Conservation (phyloP, 2,329 filamentous ascomycete genomes). For the Ophiocordyceps polyrhachis-furcata region DNA sequence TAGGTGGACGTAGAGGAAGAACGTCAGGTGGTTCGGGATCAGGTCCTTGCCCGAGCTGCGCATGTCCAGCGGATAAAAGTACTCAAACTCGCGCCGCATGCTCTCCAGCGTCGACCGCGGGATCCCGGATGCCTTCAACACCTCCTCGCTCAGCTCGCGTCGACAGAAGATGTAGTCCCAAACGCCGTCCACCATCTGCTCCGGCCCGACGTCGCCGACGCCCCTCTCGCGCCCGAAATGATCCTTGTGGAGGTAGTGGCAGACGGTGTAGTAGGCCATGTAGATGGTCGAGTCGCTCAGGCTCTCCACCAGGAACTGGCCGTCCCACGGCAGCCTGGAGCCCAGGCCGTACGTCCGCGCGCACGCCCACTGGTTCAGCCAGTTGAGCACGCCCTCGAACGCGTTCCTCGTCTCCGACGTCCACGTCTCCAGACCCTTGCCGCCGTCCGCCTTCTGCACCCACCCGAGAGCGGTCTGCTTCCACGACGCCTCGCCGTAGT, state of each 20-base stretch:
- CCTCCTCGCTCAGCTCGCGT: constrained; percentile 46
- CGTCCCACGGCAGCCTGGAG: constrained; percentile 88
- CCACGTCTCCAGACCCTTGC: constrained; percentile 60
- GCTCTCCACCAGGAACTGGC: constrained; percentile 76
- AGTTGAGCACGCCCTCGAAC: constrained; percentile 73
- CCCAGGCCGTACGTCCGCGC: constrained; percentile 82
- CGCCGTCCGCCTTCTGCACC: constrained; percentile 46
- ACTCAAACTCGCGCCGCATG: constrained; percentile 84
- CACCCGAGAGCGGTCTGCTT: constrained; percentile 54
- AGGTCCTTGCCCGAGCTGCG: constrained; percentile 82
- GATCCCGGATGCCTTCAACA: constrained; percentile 49
- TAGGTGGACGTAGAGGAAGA: constrained; percentile 85
- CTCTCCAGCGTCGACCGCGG: constrained; percentile 52
- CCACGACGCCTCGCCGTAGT: constrained; percentile 88
- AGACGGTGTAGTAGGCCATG: constrained; percentile 60
- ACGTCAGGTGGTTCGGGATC: constrained; percentile 85
- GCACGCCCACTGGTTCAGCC: constrained; percentile 93
- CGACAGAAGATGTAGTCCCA: constrained; percentile 93
- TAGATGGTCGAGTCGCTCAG: constrained; percentile 88
- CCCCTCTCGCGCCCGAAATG: constrained; percentile 65
- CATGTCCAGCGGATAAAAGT: constrained; percentile 89
- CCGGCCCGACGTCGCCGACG: constrained; percentile 47
- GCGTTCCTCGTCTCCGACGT: constrained; percentile 56
- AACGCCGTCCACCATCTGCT: constrained; percentile 85
- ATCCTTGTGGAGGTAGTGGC: constrained; percentile 58